Conservation (phyloP, 192 early-diverging fungal species). For the Linnemannia elongata region DNA sequence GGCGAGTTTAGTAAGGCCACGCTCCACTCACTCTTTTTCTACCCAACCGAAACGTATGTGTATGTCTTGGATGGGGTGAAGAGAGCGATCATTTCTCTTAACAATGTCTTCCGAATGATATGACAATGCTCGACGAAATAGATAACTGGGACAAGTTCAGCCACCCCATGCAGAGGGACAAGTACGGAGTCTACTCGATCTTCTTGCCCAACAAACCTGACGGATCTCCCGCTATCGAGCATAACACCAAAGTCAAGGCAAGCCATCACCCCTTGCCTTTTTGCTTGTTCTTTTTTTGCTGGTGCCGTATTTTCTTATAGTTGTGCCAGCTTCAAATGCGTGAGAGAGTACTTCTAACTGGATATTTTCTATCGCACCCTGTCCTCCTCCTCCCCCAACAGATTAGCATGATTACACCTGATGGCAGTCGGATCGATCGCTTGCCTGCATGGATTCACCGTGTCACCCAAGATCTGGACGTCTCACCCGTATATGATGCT, state of each 20-base stretch:
- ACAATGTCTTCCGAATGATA: conserved; percentile 17
- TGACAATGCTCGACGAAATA: conserved; percentile 37
- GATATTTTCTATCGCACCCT: neutral
- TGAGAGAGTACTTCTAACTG: neutral
- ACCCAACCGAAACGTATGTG: neutral
- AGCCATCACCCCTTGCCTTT: neutral
- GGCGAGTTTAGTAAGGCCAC: conserved; percentile 89
- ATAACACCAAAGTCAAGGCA: conserved; percentile 91
- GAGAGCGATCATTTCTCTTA: neutral
- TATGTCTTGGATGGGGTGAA: neutral
- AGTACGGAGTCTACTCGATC: conserved; percentile 89
- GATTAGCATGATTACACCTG: conserved; percentile 82
- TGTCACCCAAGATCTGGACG: conserved; percentile 87
- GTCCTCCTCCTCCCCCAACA: conserved; percentile 27
- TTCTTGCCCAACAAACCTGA: conserved; percentile 71
- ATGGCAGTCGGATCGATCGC: conserved; percentile 86
- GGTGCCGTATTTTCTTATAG: neutral
- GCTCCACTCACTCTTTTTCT: neutral
- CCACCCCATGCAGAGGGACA: conserved; percentile 84
- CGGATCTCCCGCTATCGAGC: conserved; percentile 80
- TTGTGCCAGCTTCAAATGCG: conserved; percentile 14
- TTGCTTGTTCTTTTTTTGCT: neutral
- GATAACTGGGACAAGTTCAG: conserved; percentile 86
- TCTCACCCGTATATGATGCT: conserved; percentile 89
- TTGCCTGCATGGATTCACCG: conserved; percentile 91